Conservation (phyloP, 2,329 filamentous ascomycete species). For the Penicillium sp. region DNA sequence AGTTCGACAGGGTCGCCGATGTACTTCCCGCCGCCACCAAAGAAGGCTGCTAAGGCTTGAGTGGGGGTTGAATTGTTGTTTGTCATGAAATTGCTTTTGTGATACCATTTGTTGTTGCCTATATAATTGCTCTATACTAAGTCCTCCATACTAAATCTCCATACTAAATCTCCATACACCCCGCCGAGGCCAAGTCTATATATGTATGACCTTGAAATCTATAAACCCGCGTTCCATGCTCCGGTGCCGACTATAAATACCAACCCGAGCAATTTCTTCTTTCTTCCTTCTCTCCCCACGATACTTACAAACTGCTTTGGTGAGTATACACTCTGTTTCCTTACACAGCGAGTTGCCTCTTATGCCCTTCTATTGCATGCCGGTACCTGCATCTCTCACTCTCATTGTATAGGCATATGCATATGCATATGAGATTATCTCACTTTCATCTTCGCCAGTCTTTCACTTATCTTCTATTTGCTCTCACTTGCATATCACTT, state of each 20-base stretch:
- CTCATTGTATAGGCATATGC: neutral
- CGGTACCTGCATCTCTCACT: neutral
- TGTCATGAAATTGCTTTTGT: conserved; percentile 1
- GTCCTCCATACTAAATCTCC: neutral
- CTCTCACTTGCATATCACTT: neutral
- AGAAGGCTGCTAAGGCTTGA: conserved; percentile 33
- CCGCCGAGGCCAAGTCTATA: too few relatives aligned
- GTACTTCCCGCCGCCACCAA: conserved; percentile 46
- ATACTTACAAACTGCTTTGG: neutral
- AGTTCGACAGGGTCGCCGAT: conserved; percentile 20
- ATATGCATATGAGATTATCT: neutral
- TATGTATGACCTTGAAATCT: too few relatives aligned
- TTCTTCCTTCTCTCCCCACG: neutral
- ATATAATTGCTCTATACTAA: neutral
- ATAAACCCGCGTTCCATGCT: neutral
- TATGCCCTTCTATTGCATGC: neutral
- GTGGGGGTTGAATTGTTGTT: neutral
- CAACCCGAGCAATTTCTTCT: too few relatives aligned
- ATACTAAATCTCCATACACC: neutral
- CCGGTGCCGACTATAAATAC: neutral
- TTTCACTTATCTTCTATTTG: neutral
- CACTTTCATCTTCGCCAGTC: neutral
- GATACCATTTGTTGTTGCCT: conserved; percentile 6
- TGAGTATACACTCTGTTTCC: neutral
- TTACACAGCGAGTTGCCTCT: neutral